phyloP scores from a whole-genome alignment of 345 rosid genomes.

The Durio zibethinus region DNA sequence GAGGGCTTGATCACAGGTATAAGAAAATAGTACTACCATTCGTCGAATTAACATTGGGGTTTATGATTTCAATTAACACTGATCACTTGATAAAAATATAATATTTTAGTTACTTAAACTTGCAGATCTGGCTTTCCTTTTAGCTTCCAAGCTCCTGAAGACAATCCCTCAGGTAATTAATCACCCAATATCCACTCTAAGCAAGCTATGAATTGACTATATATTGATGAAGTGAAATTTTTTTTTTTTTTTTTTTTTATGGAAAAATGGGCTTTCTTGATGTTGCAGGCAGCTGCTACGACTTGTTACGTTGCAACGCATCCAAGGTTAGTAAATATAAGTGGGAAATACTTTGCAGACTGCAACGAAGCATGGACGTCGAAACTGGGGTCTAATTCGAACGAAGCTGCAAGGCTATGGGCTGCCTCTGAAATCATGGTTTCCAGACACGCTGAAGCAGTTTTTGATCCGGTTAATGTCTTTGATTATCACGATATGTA shows the following conservation, averaged over 20 bases:
- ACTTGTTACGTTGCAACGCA: slow-evolving; percentile 81
- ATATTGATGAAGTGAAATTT: background rate
- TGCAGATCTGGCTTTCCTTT: slow-evolving; percentile 78
- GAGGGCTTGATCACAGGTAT: slow-evolving; percentile 84
- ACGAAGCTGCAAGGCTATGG: slow-evolving; percentile 78
- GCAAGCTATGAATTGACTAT: background rate
- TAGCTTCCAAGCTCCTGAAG: slow-evolving; percentile 80
- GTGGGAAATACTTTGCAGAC: slow-evolving; percentile 84
- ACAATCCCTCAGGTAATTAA: slow-evolving; percentile 84
- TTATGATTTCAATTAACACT: background rate
- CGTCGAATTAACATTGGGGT: background rate
- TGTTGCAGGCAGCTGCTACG: slow-evolving; percentile 89
- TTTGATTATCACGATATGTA: slow-evolving; percentile 11
- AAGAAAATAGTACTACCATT: no score
- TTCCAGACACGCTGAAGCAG: slow-evolving; percentile 51
- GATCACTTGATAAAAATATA: no score
- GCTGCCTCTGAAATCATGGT: slow-evolving; percentile 75
- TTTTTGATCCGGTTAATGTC: slow-evolving; percentile 37
- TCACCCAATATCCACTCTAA: background rate
- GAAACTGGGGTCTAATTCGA: slow-evolving; percentile 60
- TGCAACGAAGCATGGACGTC: slow-evolving; percentile 83
- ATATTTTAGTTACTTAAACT: background rate
- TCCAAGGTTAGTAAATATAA: slow-evolving; percentile 48
- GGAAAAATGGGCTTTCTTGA: no score
- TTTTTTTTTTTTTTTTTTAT: no score